Base-by-base conservation (phyloP, 495 filamentous ascomycete genomes). In the Melanomma pulvis-pyrius region DNA sequence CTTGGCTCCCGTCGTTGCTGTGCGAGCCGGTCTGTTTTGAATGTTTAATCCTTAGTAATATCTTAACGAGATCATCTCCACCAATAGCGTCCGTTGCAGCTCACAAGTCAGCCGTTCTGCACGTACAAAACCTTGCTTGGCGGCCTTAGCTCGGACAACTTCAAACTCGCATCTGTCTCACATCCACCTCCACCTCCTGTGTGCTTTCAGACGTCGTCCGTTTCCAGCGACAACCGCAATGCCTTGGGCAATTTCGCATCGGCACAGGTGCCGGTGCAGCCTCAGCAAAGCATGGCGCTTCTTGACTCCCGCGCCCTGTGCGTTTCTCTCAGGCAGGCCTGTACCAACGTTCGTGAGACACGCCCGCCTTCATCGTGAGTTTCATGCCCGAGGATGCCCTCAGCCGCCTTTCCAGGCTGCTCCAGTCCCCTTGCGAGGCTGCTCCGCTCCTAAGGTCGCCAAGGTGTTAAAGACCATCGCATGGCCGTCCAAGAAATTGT, bases 351-450 rank as follows among this genome's bases (percentile, higher is more conserved):
- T 68, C 61, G 61, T 72, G 70, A 72, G 70, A 72, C 70, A 61
- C 25, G 28, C 28, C 52, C 61, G 47, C 70, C 70, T 60, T 72
- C 70, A 72, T 72, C 70, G 66, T 63, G 47, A 49, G 70, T 72
- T 72, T 72, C 70, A 72, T 56, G 62, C 54, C 60, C 39, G 50
- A 65, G 59, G 28, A n/a, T 34, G 24, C 36, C 51, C n/a, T 48
- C 58, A 67, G 65, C 69, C 57, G 66, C 66, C 65, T 72, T 48
- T 12, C 22, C 57, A 59, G 46, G 26, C 3, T 17, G 26, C 3
- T 17, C 19, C 46, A 28, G 55, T 41, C 29, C 29, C 66, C 65
- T 72, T 54, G 19, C 22, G 51, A 59, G 46, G 26, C 3, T 17
- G 34, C 51, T 56, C 28, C 46, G 29, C 50, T 41, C 41, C 29